Evolutionary conservation across 805 yeast species (phyloP).

Genomic region (Starmerella gropengiesseri): DNA sequence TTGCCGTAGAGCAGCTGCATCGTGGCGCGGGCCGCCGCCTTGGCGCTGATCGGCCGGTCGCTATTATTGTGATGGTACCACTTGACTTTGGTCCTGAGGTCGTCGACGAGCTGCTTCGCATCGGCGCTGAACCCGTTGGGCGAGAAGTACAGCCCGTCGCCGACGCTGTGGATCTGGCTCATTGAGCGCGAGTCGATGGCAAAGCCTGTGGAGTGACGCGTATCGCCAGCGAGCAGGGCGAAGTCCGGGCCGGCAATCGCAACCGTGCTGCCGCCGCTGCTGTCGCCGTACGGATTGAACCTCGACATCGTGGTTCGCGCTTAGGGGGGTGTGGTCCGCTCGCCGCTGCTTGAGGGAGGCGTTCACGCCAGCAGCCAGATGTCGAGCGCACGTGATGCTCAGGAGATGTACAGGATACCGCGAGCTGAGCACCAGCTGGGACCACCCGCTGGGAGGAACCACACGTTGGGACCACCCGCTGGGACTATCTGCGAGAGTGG

Average conservation of each 20-base stretch:
- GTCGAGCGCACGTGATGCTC: too few relatives aligned
- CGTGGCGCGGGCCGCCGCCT: slow-evolving; percentile 77
- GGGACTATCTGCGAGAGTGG: too few relatives aligned
- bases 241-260: slow-evolving; percentile 98
- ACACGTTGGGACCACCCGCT: too few relatives aligned
- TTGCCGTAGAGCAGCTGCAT: slow-evolving; percentile 87
- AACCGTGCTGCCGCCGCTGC: slow-evolving; percentile 88
- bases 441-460: too few relatives aligned
- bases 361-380: neutral
- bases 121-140: slow-evolving; percentile 98
- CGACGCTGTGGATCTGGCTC: slow-evolving; percentile 79
- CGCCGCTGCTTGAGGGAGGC: slow-evolving; percentile 6
- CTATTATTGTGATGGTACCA: slow-evolving; percentile 92
- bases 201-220: slow-evolving; percentile 93
- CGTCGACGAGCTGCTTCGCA: slow-evolving; percentile 70
- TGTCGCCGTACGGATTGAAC: slow-evolving; percentile 28
- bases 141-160: slow-evolving; percentile 74
- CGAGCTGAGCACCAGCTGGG: too few relatives aligned
- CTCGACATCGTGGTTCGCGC: slow-evolving; percentile 13
- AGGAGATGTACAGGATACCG: too few relatives aligned
- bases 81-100: slow-evolving; percentile 41
- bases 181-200: slow-evolving; percentile 86
- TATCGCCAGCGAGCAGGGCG: slow-evolving; percentile 94
- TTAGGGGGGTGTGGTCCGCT: neutral
- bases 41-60: slow-evolving; percentile 49